Base-by-base conservation (phyloP, 352 stramenopile genomes). In the Peronospora belbahrii region DNA sequence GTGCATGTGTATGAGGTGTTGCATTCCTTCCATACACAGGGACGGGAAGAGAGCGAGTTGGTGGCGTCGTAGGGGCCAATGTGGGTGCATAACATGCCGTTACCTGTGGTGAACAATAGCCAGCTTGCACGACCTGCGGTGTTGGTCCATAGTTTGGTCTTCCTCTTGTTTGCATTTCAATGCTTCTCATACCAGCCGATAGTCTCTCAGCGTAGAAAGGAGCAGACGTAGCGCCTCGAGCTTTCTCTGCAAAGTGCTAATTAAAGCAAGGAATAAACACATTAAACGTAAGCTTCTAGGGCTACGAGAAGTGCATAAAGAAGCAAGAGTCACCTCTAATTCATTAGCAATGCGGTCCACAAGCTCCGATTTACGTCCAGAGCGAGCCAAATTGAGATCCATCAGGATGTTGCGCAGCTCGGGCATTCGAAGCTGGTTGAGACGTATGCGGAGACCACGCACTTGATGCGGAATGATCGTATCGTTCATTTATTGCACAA, bases 331-430 rank as follows among this genome's bases (percentile, higher is more conserved):
- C 19, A 88, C 76, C 74, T 87, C 71, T 5, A 88, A 36, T 27
- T 82, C 65, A 2, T 43, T 24, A 7, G 70, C 69, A 44, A 92
- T 85, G 57, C 80, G 76, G 31, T 88, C 75, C 22, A 89, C 74
- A 34, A 92, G 68, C 44, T 92, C 80, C 32, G 67, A 70, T 53
- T 92, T 92, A 52, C 72, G 75, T 11, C 80, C 80, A 3, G 72
- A 83, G 33, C 74, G 76, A 51, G 68, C 49, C 41, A 92, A 52
- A 37, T 82, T 86, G 32, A 92, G 59, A 42, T 77, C 66, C 42
- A 68, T 62, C 20, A 88, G 65, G 40, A 92, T 62, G 59, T 71
- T 67, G 56, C 80, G 76, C 55, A 92, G 66, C 59, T 92, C 77
- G 17, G 74, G 75, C 44, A 92, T 70, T 25, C 75, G 79, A 48